These are phyloP conservation scores for Vitis labrusca DNA, from an alignment of 164 flowering plant genomes.

Conservation along the genomic window DNA sequence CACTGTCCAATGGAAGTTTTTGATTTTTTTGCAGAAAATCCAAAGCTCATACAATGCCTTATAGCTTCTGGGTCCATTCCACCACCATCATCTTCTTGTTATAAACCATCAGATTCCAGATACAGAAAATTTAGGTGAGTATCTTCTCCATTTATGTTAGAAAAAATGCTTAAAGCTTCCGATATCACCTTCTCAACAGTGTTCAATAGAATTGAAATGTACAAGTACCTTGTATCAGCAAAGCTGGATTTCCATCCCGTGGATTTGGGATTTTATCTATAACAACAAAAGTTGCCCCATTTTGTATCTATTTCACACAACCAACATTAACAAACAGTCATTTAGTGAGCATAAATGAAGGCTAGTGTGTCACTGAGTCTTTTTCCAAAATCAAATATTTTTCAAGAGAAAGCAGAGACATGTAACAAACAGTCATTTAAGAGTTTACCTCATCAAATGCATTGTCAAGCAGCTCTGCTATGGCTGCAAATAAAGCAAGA, in stretches of 20 bases:
- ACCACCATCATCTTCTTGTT: slow-evolving; percentile 59
- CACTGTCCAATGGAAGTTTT: slow-evolving; percentile 54
- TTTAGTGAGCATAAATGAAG: background rate
- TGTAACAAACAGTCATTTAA: background rate
- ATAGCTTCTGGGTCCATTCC: slow-evolving; percentile 67
- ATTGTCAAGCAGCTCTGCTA: slow-evolving; percentile 2
- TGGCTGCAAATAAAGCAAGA: background rate
- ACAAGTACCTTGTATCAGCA: slow-evolving; percentile 56
- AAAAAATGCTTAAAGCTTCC: background rate
- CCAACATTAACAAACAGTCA: background rate
- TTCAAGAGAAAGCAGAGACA: background rate
- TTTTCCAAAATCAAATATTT: background rate
- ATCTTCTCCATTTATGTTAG: background rate
- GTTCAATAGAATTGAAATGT: background rate
- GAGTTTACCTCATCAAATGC: slow-evolving; percentile 3
- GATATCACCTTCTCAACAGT: slow-evolving; percentile 2
- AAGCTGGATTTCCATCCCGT: slow-evolving; percentile 47
- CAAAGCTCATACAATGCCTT: slow-evolving; percentile 63
- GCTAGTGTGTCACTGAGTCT: background rate
- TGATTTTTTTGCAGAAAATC: slow-evolving; percentile 58
- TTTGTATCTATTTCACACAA: slow-evolving; percentile 38
- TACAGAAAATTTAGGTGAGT: slow-evolving; percentile 7
- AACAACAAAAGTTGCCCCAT: slow-evolving; percentile 60
- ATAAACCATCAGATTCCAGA: slow-evolving; percentile 5
- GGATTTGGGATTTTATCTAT: slow-evolving; percentile 52